A percentile compares a stretch with the other conserved stretches of the same genome.
These are phyloP conservation scores for Yamadazyma sp. DNA, from an alignment of 1,139 yeast species.

Conservation along the genomic window DNA sequence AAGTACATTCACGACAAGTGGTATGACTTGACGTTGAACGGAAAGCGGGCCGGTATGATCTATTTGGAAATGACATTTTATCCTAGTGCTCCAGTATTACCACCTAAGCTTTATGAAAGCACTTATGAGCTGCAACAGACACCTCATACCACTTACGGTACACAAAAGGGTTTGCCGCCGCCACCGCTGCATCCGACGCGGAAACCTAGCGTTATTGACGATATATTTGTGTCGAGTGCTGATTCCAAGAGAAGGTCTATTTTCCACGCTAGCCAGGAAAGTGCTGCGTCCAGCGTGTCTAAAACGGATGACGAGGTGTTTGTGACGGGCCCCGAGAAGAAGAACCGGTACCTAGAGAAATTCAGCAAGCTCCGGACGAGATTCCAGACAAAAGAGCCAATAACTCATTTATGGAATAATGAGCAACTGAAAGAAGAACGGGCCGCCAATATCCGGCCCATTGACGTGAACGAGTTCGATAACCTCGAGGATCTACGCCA, in stretches of 20 bases:
- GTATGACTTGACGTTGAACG: slow-evolving; percentile 69
- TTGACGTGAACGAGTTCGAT: slow-evolving; percentile 15
- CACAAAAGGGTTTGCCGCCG: slow-evolving; percentile 10
- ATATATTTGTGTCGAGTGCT: slow-evolving; percentile 25
- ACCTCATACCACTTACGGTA: not conserved
- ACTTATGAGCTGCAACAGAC: slow-evolving; percentile 8
- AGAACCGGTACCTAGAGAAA: slow-evolving; percentile 25
- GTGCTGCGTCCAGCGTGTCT: not conserved
- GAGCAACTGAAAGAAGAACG: slow-evolving; percentile 9
- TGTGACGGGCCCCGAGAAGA: slow-evolving; percentile 7
- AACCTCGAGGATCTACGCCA: slow-evolving; percentile 23
- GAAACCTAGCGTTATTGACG: slow-evolving; percentile 21
- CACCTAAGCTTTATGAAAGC: slow-evolving; percentile 34
- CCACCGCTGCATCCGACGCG: slow-evolving; percentile 16
- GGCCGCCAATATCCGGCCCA: slow-evolving; percentile 11
- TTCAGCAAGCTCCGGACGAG: slow-evolving; percentile 33
- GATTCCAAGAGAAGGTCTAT: slow-evolving; percentile 13
- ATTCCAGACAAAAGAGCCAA: slow-evolving; percentile 39
- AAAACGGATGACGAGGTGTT: slow-evolving; percentile 8
- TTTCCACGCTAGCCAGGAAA: slow-evolving; percentile 4
- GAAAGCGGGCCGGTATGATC: slow-evolving; percentile 84
- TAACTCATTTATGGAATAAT: slow-evolving; percentile 20
- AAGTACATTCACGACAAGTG: slow-evolving; percentile 77
- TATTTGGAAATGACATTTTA: slow-evolving; percentile 91
- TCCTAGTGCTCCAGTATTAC: slow-evolving; percentile 56